Percentiles rank a stretch among this genome's conserved stretches.
These are phyloP conservation scores for Ascobolus immersus DNA, from an alignment of 495 filamentous ascomycete species.

Conservation along the genomic window DNA sequence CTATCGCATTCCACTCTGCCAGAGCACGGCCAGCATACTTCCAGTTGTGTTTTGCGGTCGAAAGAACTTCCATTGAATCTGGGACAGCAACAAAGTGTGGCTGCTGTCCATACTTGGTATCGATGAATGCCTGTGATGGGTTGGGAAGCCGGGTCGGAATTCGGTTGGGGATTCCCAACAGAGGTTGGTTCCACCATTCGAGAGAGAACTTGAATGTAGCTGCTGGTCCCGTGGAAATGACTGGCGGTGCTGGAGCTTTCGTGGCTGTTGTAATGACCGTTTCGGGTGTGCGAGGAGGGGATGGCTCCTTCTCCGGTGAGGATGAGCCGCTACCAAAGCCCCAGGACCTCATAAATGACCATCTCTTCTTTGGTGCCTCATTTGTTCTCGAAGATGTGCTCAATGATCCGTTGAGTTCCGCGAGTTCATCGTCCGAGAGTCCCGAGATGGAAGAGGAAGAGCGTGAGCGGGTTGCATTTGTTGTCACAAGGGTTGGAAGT, in stretches of 20 bases:
- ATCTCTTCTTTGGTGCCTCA: constrained; percentile 2
- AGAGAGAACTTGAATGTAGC: constrained; percentile 58
- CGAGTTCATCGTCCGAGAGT: constrained; percentile 25
- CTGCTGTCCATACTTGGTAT: constrained; percentile 10
- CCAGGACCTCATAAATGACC: constrained; percentile 25
- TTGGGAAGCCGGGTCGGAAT: constrained; percentile 46
- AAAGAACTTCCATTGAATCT: constrained; percentile 3
- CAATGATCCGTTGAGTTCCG: constrained; percentile 5
- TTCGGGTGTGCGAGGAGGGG: not conserved
- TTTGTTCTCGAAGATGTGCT: constrained; percentile 16
- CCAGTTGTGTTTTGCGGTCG: constrained; percentile 9
- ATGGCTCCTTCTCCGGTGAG: constrained; percentile 12
- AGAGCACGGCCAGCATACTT: constrained; percentile 72
- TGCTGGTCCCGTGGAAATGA: constrained; percentile 27
- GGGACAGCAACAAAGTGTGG: constrained; percentile 9
- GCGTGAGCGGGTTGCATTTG: constrained; percentile 4
- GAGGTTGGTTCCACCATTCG: constrained; percentile 40
- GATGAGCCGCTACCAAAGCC: constrained; percentile 19
- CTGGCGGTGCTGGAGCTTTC: constrained; percentile 10
- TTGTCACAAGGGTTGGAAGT: constrained; percentile 13
- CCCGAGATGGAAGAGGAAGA: constrained; percentile 42
- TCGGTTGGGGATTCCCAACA: constrained; percentile 28
- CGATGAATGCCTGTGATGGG: constrained; percentile 34
- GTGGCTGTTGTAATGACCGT: not conserved
- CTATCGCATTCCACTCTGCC: constrained; percentile 70